Conservation (phyloP, 2,329 filamentous ascomycete genomes). For the Diaporthe velutina region DNA sequence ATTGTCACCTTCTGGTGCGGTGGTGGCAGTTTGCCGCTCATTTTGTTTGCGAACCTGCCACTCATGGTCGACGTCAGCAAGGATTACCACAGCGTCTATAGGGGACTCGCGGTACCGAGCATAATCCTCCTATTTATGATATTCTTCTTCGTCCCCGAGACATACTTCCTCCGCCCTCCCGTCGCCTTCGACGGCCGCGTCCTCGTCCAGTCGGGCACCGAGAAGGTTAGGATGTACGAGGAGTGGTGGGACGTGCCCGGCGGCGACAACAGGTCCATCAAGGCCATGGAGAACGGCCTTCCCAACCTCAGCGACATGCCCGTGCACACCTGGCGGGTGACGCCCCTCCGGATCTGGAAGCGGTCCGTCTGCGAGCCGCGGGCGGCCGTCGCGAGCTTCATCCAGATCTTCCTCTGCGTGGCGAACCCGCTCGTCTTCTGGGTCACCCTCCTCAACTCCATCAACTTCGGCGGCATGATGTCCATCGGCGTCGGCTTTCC, state of each 20-base stretch:
- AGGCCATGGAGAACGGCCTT: constrained; percentile 35
- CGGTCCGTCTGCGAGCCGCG: constrained; percentile 38
- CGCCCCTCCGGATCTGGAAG: constrained; percentile 31
- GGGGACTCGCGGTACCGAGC: constrained; percentile 46
- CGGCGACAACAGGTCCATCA: constrained; percentile 13
- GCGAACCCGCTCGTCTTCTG: constrained; percentile 47
- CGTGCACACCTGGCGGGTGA: constrained; percentile 31
- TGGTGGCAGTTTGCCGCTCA: constrained; percentile 44
- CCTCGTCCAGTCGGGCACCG: constrained; percentile 52
- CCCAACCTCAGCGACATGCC: constrained; percentile 19
- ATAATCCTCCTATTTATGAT: constrained; percentile 45
- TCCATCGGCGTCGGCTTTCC: constrained; percentile 43
- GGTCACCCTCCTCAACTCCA: constrained; percentile 44
- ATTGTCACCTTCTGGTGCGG: constrained; percentile 52
- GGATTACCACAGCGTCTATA: constrained; percentile 52
- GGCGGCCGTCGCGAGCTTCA: constrained; percentile 39
- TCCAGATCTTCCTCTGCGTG: constrained; percentile 45
- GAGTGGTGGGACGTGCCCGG: constrained; percentile 47
- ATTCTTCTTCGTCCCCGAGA: constrained; percentile 52
- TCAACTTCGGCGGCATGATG: constrained; percentile 45
- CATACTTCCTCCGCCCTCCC: constrained; percentile 55
- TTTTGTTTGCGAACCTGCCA: constrained; percentile 46
- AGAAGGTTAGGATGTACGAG: constrained; percentile 53
- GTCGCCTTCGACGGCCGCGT: constrained; percentile 57
- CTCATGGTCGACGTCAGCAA: constrained; percentile 43